Base-by-base conservation (phyloP, 2,329 filamentous ascomycete species). In the Venturia asperata region DNA sequence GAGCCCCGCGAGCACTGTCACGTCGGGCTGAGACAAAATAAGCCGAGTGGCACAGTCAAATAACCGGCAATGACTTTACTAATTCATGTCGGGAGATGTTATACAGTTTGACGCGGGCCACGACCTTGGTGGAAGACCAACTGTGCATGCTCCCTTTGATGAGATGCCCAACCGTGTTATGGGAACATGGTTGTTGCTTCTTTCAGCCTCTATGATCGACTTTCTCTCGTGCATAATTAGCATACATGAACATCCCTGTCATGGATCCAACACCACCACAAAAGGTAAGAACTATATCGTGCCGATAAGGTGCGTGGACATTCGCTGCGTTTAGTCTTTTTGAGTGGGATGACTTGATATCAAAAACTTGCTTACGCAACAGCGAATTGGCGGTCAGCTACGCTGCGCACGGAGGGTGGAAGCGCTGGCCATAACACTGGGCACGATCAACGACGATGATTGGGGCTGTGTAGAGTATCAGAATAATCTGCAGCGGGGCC, bases 171-270 rank as follows among this genome's bases (percentile, higher is more conserved):
- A 58, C 37, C 27, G 52, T 27, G 17, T 58, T 58, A 15, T 19
- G 24, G 5, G 17, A 37, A 10, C 30, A 37, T 34, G 49, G 49
- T 17, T 17, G 49, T 56, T 49, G 37, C 30, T 21, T n/a, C 52
- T 37, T 58, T 37, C 52, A 58, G 52, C 52, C 52, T 37, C 5
- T 21, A 7, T 55, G 13, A 27, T 55, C 7, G 49, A 55, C 24
- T 55, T 34, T 55, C 17, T 13, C 13, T 55, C 49, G 24, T 55
- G 49, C 49, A 55, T 55, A 55, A 27, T 55, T 55, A 55, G 49
- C 24, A 37, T 56, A 56, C 52, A 56, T 37, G 7, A 58, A 58
- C 17, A 58, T 58, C 52, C 52, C 11, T 3, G 30, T 21, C 30
- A 15, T 34, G 37, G 52, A 37, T 37, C 30, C n/a, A 19, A 21